These are phyloP conservation scores for Metrosideros polymorpha DNA, from an alignment of 441 rosid species.

Conservation along the genomic window DNA sequence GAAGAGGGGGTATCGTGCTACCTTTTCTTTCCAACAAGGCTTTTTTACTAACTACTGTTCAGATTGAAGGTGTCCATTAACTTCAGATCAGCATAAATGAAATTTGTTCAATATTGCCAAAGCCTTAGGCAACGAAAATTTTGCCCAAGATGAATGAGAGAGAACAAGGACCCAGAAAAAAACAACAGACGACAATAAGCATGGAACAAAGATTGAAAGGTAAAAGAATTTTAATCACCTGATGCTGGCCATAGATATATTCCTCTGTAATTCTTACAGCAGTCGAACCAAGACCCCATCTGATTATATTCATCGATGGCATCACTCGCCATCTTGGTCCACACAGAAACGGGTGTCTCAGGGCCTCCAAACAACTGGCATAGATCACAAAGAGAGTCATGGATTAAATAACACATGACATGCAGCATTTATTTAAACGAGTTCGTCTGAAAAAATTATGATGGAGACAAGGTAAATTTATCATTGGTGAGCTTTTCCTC, in stretches of 20 bases:
- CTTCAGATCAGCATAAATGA: background rate
- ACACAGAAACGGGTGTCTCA: slow-evolving; percentile 89
- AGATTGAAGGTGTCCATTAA: background rate
- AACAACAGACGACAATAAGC: background rate
- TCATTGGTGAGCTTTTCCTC: background rate
- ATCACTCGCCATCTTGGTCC: slow-evolving; percentile 93
- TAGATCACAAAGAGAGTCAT: background rate
- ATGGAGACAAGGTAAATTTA: background rate
- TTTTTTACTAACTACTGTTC: background rate
- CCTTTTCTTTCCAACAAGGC: background rate
- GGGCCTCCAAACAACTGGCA: slow-evolving; percentile 78
- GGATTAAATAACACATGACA: background rate
- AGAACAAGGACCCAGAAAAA: background rate
- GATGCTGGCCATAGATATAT: slow-evolving; percentile 68
- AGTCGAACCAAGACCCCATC: slow-evolving; percentile 97
- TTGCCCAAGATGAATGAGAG: background rate
- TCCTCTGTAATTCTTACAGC: slow-evolving; percentile 87
- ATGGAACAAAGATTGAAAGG: background rate
- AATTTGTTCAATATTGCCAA: background rate
- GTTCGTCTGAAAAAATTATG: background rate
- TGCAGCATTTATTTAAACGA: background rate
- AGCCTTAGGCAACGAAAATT: background rate
- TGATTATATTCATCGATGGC: slow-evolving; percentile 81
- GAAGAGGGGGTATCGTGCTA: background rate
- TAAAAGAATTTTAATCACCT: slow-evolving; percentile 31